phyloP scores from a whole-genome alignment of 2,329 filamentous ascomycete genomes.

The Aspergillus sojae region DNA sequence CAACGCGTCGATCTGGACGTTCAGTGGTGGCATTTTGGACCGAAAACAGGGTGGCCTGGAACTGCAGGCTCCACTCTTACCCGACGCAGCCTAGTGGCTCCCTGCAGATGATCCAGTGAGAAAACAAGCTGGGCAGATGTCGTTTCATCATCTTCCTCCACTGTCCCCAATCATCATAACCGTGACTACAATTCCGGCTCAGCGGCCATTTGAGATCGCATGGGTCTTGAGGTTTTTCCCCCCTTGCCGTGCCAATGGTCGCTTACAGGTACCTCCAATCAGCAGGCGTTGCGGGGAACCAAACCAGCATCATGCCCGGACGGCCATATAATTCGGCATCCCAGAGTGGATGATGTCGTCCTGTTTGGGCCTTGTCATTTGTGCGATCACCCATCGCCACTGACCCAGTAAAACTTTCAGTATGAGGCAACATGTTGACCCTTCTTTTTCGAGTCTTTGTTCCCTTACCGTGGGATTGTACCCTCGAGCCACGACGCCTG shows the following conservation, averaged over 20 bases:
- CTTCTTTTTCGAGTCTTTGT: background rate
- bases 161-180: background rate
- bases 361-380: background rate
- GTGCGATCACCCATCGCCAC: background rate
- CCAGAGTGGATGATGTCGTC: background rate
- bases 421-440: background rate
- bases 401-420: background rate
- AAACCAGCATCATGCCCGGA: background rate
- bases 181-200: background rate
- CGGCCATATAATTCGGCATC: too few species aligned
- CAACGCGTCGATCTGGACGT: background rate
- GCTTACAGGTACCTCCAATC: background rate
- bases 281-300: background rate
- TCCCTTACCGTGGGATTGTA: background rate
- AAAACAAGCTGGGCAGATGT: background rate
- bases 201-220: background rate
- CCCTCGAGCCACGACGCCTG: background rate
- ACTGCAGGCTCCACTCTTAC: background rate
- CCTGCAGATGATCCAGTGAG: constrained; percentile 2
- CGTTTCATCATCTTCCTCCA: background rate
- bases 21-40: background rate
- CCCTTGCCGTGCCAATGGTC: background rate
- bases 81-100: background rate
- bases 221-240: background rate
- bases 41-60: background rate